These are phyloP conservation scores for Didymella arachidicola DNA, from an alignment of 2,329 filamentous ascomycete genomes.

Conservation along the genomic window DNA sequence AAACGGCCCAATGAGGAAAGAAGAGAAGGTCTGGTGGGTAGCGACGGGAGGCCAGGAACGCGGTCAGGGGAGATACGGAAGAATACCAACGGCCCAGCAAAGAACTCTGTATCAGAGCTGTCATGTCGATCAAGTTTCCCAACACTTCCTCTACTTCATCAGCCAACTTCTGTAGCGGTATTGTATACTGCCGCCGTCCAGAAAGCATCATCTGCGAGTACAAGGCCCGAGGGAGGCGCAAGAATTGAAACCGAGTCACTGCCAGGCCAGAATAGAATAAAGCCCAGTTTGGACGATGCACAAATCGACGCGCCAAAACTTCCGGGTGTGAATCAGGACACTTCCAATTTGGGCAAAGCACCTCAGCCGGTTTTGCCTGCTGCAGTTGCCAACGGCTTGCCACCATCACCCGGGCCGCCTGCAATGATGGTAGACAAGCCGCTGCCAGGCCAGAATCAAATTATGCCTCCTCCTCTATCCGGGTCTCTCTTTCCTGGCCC, in stretches of 20 bases:
- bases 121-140: neutral
- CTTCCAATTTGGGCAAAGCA: slow-evolving; percentile 7
- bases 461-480: neutral
- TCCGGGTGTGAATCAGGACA: slow-evolving; percentile 14
- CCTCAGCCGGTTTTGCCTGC: neutral
- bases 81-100: neutral
- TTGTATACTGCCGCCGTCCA: neutral
- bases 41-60: neutral
- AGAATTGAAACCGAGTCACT: slow-evolving; percentile 1
- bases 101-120: neutral
- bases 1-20: neutral
- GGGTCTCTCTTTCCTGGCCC: neutral
- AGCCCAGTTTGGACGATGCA: neutral
- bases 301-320: neutral
- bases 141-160: neutral
- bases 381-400: neutral
- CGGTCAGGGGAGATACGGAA: neutral
- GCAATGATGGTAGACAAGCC: slow-evolving; percentile 7
- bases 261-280: slow-evolving; percentile 5
- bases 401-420: neutral
- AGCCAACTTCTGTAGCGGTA: neutral
- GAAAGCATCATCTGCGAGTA: neutral
- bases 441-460: slow-evolving; percentile 16
- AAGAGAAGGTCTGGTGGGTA: slow-evolving; percentile 13
- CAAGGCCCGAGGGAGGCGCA: neutral